These are phyloP conservation scores for Lachnellula subtilissima DNA, from an alignment of 2,329 filamentous ascomycete genomes.

Conservation along the genomic window DNA sequence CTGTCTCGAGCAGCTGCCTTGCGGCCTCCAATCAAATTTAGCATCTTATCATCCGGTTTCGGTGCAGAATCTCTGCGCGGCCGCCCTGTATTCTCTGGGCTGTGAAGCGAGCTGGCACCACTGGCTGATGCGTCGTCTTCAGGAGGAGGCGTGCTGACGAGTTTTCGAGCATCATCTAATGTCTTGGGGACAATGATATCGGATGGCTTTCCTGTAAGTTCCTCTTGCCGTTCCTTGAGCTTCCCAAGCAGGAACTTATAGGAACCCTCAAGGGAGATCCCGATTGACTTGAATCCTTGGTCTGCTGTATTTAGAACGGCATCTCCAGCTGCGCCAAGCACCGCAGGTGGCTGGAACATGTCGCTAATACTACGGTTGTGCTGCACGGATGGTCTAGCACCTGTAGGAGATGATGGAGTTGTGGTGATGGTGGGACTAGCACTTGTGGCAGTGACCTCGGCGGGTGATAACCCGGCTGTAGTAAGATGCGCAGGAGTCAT, in stretches of 20 bases:
- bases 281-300: conserved; percentile 86
- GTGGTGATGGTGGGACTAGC: conserved; percentile 33
- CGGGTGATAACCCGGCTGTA: conserved; percentile 27
- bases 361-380: conserved; percentile 78
- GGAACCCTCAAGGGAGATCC: conserved; percentile 82
- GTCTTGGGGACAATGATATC: conserved; percentile 73
- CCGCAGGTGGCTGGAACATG: conserved; percentile 77
- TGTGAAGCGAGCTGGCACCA: conserved; percentile 50
- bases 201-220: conserved; percentile 39
- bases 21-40: conserved; percentile 67
- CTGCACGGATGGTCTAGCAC: conserved; percentile 32
- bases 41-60: conserved; percentile 58
- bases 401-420: conserved; percentile 24
- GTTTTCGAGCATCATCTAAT: conserved; percentile 83
- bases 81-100: conserved; percentile 25
- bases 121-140: conserved; percentile 35
- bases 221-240: conserved; percentile 64
- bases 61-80: conserved; percentile 31
- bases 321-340: conserved; percentile 77
- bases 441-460: conserved; percentile 20
- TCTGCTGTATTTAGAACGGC: conserved; percentile 84
- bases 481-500: conserved; percentile 28
- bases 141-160: conserved; percentile 69
- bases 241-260: conserved; percentile 91
- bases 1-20: conserved; percentile 55